These are phyloP conservation scores for Cercophora samala DNA, from an alignment of 495 filamentous ascomycete genomes.

Conservation along the genomic window DNA sequence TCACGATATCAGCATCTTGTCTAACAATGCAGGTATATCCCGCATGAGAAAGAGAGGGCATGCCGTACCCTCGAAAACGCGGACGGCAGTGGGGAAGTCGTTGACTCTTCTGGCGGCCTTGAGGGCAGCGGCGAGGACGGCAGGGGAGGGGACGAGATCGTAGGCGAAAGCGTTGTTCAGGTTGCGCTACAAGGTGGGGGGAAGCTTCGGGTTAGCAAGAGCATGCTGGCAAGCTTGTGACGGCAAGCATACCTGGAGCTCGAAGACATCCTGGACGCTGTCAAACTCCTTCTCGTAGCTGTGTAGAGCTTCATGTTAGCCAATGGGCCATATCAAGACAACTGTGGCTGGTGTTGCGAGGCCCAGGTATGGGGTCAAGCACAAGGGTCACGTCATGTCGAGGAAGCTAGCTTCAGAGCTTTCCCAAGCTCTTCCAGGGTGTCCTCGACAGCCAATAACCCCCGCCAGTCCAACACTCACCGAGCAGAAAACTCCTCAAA, in stretches of 20 bases:
- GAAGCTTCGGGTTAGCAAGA: slow-evolving; percentile 19
- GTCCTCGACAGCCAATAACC: not conserved
- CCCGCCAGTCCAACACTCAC: slow-evolving; percentile 53
- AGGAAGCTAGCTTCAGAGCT: slow-evolving; percentile 26
- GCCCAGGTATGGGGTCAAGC: slow-evolving; percentile 15
- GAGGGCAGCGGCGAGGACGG: slow-evolving; percentile 87
- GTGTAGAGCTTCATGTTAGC: slow-evolving; percentile 31
- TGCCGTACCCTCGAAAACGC: slow-evolving; percentile 88
- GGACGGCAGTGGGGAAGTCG: slow-evolving; percentile 96
- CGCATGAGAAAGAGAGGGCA: slow-evolving; percentile 6
- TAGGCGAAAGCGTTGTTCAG: slow-evolving; percentile 99
- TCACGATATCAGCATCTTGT: slow-evolving; percentile 5
- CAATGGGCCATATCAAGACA: slow-evolving; percentile 19
- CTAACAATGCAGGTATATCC: slow-evolving; percentile 11
- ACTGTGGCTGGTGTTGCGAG: slow-evolving; percentile 10
- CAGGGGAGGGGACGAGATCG: slow-evolving; percentile 94
- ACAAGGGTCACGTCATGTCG: slow-evolving; percentile 29
- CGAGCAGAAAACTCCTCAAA: slow-evolving; percentile 99
- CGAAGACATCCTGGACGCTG: slow-evolving; percentile 94
- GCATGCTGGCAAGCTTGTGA: slow-evolving; percentile 1
- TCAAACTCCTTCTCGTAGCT: slow-evolving; percentile 99
- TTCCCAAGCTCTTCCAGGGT: slow-evolving; percentile 21
- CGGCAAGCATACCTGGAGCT: slow-evolving; percentile 82
- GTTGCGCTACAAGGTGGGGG: slow-evolving; percentile 67
- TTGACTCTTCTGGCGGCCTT: slow-evolving; percentile 92